A percentile compares a stretch with the other conserved stretches of the same genome.
Evolutionary conservation across 306 rosid species (phyloP).

Genomic region (Citrullus colocynthis): DNA sequence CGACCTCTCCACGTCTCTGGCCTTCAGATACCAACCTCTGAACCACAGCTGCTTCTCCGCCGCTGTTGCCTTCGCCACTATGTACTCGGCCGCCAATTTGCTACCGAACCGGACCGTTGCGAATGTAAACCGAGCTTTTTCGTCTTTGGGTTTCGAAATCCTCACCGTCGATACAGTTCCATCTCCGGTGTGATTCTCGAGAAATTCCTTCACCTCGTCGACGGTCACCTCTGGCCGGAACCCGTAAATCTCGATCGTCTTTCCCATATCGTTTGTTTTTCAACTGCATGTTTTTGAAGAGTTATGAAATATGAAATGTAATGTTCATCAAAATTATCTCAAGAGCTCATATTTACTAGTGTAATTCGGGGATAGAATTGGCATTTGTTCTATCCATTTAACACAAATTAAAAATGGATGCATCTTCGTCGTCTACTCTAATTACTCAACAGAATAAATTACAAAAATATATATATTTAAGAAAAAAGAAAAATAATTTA

Average conservation of each 20-base stretch:
- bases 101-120: constrained; percentile 30
- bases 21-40: constrained; percentile 4
- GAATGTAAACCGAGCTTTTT: constrained; percentile 6
- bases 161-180: constrained; percentile 26
- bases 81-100: constrained; percentile 11
- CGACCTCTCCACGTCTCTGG: neutral
- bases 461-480: too few relatives aligned
- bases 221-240: constrained; percentile 17
- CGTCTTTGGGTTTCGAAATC: constrained; percentile 8
- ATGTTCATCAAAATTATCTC: neutral
- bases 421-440: too few relatives aligned
- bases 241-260: constrained; percentile 25
- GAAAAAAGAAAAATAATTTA: too few relatives aligned
- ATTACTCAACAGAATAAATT: too few relatives aligned
- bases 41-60: neutral
- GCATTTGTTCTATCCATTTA: neutral
- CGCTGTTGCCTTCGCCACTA: constrained; percentile 12
- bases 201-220: constrained; percentile 22
- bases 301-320: neutral
- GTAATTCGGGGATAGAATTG: too few relatives aligned
- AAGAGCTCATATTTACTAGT: neutral
- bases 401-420: too few relatives aligned
- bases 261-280: constrained; percentile 12
- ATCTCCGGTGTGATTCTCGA: constrained; percentile 31
- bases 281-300: neutral